phyloP scores from a whole-genome alignment of 129 eudicot genomes.

The Pseudognaphalium luteoalbum region DNA sequence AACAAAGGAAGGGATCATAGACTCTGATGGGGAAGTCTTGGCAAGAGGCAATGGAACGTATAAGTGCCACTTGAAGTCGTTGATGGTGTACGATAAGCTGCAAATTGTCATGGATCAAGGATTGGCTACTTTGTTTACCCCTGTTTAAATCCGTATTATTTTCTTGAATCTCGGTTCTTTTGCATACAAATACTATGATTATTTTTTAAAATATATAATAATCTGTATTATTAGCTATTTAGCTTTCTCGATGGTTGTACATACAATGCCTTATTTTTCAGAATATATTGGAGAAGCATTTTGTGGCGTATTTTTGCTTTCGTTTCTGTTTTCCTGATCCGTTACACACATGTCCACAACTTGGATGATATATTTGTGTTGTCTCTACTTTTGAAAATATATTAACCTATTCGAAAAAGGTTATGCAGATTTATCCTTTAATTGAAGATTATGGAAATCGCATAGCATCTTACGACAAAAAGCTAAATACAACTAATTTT shows the following conservation, averaged over 20 bases:
- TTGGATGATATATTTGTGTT: not conserved
- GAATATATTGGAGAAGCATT: not conserved
- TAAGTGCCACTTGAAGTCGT: slow-evolving; percentile 55
- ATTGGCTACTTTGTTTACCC: slow-evolving; percentile 83
- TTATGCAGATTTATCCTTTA: no score
- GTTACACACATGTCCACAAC: not conserved
- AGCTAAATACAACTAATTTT: no score
- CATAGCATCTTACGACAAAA: no score
- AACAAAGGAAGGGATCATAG: slow-evolving; percentile 78
- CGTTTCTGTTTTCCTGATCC: not conserved
- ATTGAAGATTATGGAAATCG: no score
- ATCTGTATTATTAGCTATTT: not conserved
- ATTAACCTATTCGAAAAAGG: not conserved
- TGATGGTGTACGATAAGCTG: slow-evolving; percentile 72
- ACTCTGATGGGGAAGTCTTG: slow-evolving; percentile 88
- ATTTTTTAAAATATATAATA: no score
- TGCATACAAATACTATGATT: not conserved
- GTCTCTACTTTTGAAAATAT: no score
- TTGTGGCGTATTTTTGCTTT: not conserved
- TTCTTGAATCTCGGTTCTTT: slow-evolving; percentile 6
- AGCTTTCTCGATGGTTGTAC: not conserved
- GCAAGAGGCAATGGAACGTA: slow-evolving; percentile 93
- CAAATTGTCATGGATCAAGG: slow-evolving; percentile 75
- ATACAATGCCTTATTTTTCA: no score
- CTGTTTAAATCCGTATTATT: slow-evolving; percentile 33